phyloP scores from a whole-genome alignment of 495 filamentous ascomycete genomes.

The Coniosporium apollinis region DNA sequence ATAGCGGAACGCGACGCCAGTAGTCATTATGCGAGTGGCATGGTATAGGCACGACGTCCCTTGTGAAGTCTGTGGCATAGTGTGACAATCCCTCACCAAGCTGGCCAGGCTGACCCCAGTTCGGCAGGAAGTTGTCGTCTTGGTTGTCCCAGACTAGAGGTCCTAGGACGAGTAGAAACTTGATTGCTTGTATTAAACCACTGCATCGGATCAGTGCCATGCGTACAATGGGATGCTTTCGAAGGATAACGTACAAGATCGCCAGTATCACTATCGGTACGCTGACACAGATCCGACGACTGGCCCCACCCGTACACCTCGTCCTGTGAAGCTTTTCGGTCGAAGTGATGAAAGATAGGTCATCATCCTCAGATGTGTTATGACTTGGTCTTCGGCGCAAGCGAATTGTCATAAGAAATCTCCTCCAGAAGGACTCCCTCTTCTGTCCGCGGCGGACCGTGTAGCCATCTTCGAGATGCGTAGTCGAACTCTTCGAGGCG shows the following conservation, averaged over 20 bases:
- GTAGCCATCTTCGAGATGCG: too few relatives aligned
- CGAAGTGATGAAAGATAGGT: too few relatives aligned
- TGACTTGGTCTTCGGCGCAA: too few relatives aligned
- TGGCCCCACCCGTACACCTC: too few relatives aligned
- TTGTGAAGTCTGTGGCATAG: constrained; percentile 64
- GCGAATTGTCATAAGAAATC: too few relatives aligned
- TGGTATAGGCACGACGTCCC: constrained; percentile 47
- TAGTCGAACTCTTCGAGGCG: too few relatives aligned
- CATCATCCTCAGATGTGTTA: too few relatives aligned
- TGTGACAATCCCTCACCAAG: constrained; percentile 32
- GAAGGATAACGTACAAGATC: not conserved
- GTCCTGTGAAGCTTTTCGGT: too few relatives aligned
- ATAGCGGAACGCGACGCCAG: constrained; percentile 61
- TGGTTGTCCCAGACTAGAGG: constrained; percentile 41
- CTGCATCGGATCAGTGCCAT: constrained; percentile 6
- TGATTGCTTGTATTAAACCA: constrained; percentile 25
- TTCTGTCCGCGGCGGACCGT: too few relatives aligned
- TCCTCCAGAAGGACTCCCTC: too few relatives aligned
- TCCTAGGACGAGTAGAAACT: constrained; percentile 33
- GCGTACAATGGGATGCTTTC: too few relatives aligned
- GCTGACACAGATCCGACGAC: not conserved
- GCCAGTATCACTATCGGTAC: not conserved
- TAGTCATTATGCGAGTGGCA: constrained; percentile 88
- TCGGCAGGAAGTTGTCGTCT: constrained; percentile 33
- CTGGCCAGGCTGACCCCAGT: constrained; percentile 34